Evolutionary conservation across 768 basidiomycete genomes (phyloP).

Genomic region (Tricholoma saponaceum): DNA sequence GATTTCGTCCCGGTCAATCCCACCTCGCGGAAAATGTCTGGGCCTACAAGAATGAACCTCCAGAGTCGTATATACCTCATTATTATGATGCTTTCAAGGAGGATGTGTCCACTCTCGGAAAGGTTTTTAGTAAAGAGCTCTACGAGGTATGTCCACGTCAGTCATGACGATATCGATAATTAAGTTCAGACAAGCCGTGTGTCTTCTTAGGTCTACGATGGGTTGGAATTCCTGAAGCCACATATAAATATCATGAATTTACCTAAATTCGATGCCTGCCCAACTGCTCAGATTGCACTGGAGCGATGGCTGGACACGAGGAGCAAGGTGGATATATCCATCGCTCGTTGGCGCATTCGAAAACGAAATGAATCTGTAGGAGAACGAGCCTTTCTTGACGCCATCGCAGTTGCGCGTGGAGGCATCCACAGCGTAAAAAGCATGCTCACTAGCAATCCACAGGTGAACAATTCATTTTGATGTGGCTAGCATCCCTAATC

Average conservation of each 20-base stretch:
- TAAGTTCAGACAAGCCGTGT: not conserved
- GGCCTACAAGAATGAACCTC: slow-evolving; percentile 3
- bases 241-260: slow-evolving; percentile 23
- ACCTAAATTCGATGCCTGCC: slow-evolving; percentile 17
- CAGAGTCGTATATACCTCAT: not conserved
- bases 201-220: slow-evolving; percentile 16
- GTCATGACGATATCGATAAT: not conserved
- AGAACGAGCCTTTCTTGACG: too few species aligned
- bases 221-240: slow-evolving; percentile 21
- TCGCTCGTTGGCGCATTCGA: slow-evolving; percentile 7
- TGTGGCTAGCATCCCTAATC: not conserved
- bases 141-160: slow-evolving; percentile 18
- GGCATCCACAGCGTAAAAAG: not conserved
- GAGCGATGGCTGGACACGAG: slow-evolving; percentile 15
- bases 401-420: not conserved
- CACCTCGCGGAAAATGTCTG: slow-evolving; percentile 3
- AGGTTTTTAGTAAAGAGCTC: slow-evolving; percentile 10
- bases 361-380: slow-evolving; percentile 1
- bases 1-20: slow-evolving; percentile 15
- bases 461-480: not conserved
- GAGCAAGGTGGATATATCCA: too few species aligned
- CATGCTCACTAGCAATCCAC: not conserved
- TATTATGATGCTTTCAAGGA: slow-evolving; percentile 7
- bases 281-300: slow-evolving; percentile 18
- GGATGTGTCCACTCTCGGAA: slow-evolving; percentile 8